A percentile compares a stretch with the other conserved stretches of the same genome.
phyloP scores from a whole-genome alignment of 345 rosid genomes.

The Raphanus raphanistrum region DNA sequence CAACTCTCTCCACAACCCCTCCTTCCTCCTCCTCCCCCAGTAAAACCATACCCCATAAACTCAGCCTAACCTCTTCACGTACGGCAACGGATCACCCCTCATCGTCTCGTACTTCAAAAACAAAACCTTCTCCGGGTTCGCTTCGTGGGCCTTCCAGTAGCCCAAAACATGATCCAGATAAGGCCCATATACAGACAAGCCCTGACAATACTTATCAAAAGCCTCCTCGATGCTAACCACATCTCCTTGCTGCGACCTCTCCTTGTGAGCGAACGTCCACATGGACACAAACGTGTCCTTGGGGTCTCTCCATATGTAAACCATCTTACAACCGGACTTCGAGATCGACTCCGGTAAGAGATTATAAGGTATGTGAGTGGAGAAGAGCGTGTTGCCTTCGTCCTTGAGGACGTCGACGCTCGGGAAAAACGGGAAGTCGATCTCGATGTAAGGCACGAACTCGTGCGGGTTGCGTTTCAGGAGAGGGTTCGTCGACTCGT shows the following conservation, averaged over 20 bases:
- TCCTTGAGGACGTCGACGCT: slow-evolving; percentile 32
- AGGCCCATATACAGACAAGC: slow-evolving; percentile 34
- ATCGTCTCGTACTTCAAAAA: slow-evolving; percentile 36
- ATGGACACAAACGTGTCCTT: slow-evolving; percentile 36
- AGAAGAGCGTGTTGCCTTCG: slow-evolving; percentile 37
- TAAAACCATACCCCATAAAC: slow-evolving; percentile 41
- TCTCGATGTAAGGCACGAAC: slow-evolving; percentile 41
- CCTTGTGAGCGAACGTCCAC: slow-evolving; percentile 40
- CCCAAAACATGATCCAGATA: slow-evolving; percentile 41
- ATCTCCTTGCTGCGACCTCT: slow-evolving; percentile 25
- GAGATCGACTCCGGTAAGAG: slow-evolving; percentile 34
- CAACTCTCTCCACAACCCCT: slow-evolving; percentile 31
- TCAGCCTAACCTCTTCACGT: slow-evolving; percentile 41
- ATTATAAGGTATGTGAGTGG: slow-evolving; percentile 36
- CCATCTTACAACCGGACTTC: slow-evolving; percentile 22
- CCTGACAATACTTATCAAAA: slow-evolving; percentile 35
- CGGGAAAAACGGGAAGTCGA: slow-evolving; percentile 39
- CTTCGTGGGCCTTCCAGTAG: slow-evolving; percentile 37
- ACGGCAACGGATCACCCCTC: slow-evolving; percentile 35
- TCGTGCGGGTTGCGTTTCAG: slow-evolving; percentile 40
- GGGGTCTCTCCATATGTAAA: slow-evolving; percentile 44
- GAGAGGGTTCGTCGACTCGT: slow-evolving; percentile 24
- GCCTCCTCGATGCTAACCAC: slow-evolving; percentile 26
- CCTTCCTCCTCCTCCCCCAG: slow-evolving; percentile 24
- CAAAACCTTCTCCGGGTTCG: slow-evolving; percentile 30